phyloP scores from a whole-genome alignment of 495 filamentous ascomycete species.

The Aspergillus wentii region DNA sequence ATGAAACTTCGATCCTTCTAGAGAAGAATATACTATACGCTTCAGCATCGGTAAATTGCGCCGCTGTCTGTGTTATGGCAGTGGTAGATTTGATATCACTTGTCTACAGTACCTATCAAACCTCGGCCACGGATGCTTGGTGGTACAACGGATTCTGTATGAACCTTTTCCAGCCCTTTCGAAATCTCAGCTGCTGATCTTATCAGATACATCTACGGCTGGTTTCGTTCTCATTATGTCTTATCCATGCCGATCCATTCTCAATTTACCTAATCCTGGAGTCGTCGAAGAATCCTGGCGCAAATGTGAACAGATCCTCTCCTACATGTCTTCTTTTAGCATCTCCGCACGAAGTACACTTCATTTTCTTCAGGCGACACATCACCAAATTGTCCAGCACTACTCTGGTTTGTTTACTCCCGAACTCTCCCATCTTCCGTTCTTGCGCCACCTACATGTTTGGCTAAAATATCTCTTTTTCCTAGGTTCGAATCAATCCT shows the following conservation, averaged over 20 bases:
- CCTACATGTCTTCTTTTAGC: slow-evolving; percentile 24
- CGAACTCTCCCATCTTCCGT: no score
- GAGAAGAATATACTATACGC: slow-evolving; percentile 28
- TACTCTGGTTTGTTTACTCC: no score
- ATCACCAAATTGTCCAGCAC: slow-evolving; percentile 21
- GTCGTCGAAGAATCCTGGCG: slow-evolving; percentile 21
- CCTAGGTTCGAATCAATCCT: no score
- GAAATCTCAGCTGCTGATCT: no score
- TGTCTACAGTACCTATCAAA: slow-evolving; percentile 32
- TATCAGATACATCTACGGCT: slow-evolving; percentile 36
- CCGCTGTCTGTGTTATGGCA: slow-evolving; percentile 30
- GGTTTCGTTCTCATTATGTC: slow-evolving; percentile 39
- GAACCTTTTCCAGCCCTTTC: slow-evolving; percentile 2
- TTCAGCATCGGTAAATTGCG: slow-evolving; percentile 31
- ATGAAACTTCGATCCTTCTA: not conserved
- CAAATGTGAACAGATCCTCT: slow-evolving; percentile 24
- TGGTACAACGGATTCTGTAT: slow-evolving; percentile 47
- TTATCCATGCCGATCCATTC: slow-evolving; percentile 20
- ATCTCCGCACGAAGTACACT: slow-evolving; percentile 26
- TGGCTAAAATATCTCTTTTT: no score
- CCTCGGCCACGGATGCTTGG: slow-evolving; percentile 36
- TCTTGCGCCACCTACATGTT: no score
- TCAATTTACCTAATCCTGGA: slow-evolving; percentile 12
- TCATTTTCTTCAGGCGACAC: slow-evolving; percentile 24
- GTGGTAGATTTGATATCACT: slow-evolving; percentile 36